Base-by-base conservation (phyloP, 495 filamentous ascomycete genomes). In the Lophium mytilinum region DNA sequence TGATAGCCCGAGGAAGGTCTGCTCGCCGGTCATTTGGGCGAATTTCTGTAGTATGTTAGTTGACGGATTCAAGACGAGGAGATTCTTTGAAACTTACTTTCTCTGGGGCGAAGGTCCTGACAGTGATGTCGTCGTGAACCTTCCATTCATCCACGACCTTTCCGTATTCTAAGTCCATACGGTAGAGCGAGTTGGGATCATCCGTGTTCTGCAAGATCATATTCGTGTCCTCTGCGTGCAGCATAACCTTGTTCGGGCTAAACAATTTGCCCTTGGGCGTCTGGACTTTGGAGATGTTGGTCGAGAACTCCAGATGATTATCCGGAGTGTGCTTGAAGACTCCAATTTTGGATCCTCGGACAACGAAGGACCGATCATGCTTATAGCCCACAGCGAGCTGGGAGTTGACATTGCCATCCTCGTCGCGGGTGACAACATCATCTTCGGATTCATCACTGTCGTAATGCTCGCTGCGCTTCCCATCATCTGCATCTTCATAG, bases 81-180 rank as follows among this genome's bases (percentile, higher is more conserved):
- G 15, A 33, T 15, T 12, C 3, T 18, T 45, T 21, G 33, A 4
- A 18, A 50, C 68, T 60, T 73, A 85, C 83, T 48, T 82, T 95
- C 67, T 95, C 92, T 3, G 94, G 93, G 4, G 85, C 89, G 72
- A 97, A 95, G 6, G 84, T 89, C 17, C 86, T 82, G 50, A 98
- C 89, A 0, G 86, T 81, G 55, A 98, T 96, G 72, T 98, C 89
- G 54, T 98, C 91, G 65, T 98, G 92, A n/a, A 98, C 80, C 63
- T 95, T 96, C 93, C 93, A 98, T 71, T 98, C 94, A 67, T 98
- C 94, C 1, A 97, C 89, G n/a, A 98, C 88, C 75, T 96, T 97
- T 53, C 93, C 93, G 66, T 93, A 94, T 65, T 97, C 94, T 57
- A 98, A 75, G 75, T 98, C 93, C 93, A 98, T 96, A 24, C 88